Evolutionary conservation across 179 eudicot genomes (phyloP), one percentile per base, ranked within the genome.

Genomic region (Corrigiola litoralis): DNA sequence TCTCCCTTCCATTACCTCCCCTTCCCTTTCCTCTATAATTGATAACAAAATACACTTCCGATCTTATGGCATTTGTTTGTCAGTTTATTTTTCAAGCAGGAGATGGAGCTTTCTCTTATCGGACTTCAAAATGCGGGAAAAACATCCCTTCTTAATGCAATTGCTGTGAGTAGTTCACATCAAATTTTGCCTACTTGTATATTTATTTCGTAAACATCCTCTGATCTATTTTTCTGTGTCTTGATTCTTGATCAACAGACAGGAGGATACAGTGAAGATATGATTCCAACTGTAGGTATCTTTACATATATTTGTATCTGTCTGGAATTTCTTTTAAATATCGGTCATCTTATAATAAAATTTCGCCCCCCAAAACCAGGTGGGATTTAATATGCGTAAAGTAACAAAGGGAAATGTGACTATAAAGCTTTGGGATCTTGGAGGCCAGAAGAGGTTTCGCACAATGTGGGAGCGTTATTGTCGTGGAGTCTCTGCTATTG

Each of bases 121-220:
- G 98, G 98, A 55, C 98, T 92, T 67, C 98, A 92, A 69, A 85
- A 92, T 82, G 98, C 98, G 20, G 98, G 98, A 52, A 92, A 92
- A 66, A 87, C 98, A 2, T 85, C 98, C 56, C 90, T 92, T 64
- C 95, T 92, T 29, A 90, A 90, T 75, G 79, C 76, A 46, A 78
- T 92, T 58, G 82, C 98, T 70, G 95, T 91, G 73, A 83, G 97
- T 77, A 24, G 21, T 51, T 13, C 31, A n/a, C 13, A 16, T 57
- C 57, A 58, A 41, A 49, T 36, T 23, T 25, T 58, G 8, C 9
- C 31, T 7, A 14, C 45, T 42, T 40, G 31, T 31, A 32, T 2
- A 57, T 27, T 28, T 38, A 18, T 29, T 12, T 21, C 12, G 17
- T 37, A 21, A 28, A 20, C 13, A 14, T 37, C 18, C 11, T 20